Base-by-base conservation (phyloP, 2,329 filamentous ascomycete genomes). In the Neocatenulostroma microsporum region DNA sequence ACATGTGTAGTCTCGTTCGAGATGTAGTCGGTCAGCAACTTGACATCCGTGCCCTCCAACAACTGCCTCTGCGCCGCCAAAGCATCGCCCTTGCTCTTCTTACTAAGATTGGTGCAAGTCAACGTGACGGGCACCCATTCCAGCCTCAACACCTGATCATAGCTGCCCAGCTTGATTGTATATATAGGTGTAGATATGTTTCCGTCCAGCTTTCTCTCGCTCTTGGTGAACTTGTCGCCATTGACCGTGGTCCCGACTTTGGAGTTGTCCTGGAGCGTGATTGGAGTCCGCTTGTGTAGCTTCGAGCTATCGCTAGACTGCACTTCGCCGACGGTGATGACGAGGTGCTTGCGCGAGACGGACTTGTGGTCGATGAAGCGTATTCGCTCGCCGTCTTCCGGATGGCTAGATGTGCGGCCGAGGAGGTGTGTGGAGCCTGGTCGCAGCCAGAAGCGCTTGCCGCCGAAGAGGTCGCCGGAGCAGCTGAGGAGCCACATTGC, bases 41-140 rank as follows among this genome's bases (percentile, higher is more conserved):
- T 96, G 60, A 96, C 80, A 55, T 94, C 91, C n/a, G 94, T 70
- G 29, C 80, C 75, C 56, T 93, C 86, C 13, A 96, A 74, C 36
- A 72, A 72, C 21, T 73, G 64, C 44, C 76, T 76, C 18, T 87
- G 71, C 13, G 67, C 66, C 2, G 67, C 63, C 37, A 88, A 68
- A 2, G 80, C 76, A 49, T 81, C 76, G 48, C 37, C 49, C 31
- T 40, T 58, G 49, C 33, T 38, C 45, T 57, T 58, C 46, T 80
- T 84, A 39, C 72, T 74, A 6, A 80, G 78, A 40, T 84, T 82
- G 1, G 82, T 84, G 55, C 91, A 89, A 28, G 79, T 85, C 39
- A 96, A 69, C n/a, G 87, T 78, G 6, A 85, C 71, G 0, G 86
- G 82, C 19, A 78, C 66, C 88, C 89, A 96, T 42, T 69, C 77